Evolutionary conservation across 768 basidiomycete genomes (phyloP), one percentile per base, ranked within the genome.

Genomic region (Krasilnikovozyma curviuscula): DNA sequence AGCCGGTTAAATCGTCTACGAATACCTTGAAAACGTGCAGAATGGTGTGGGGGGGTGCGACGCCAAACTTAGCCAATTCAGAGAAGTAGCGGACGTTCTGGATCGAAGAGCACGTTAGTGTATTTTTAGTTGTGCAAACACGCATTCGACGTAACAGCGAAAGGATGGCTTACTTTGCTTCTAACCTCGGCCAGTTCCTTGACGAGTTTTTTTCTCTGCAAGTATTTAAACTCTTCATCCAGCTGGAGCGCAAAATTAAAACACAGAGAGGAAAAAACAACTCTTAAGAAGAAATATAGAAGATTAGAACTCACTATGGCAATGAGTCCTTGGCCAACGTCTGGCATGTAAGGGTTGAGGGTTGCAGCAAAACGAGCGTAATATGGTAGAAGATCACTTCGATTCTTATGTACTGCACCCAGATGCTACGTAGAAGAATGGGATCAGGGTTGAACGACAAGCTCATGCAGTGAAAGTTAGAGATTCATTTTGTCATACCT

Each of bases 21-120:
- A 84, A 91, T 43, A 91, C 86, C 74, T 97, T 97, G 70, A 91
- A 82, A 57, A 85, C 81, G 62, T 97, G 89, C 40, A 98, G 68
- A 57, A 97, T 85, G 48, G 91, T 70, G 62, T 97, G 88, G 3
- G 79, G 68, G 25, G 85, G 88, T 7, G 95, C 83, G 19, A 97
- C 77, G 32, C 74, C 70, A 64, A 97, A 97, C 65, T 98, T 98
- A n/a, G 89, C 89, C 57, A 98, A 67, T 63, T 81, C 91, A 5
- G 83, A 81, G 48, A 88, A 65, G 66, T 81, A 98, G 12, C 75
- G 72, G 21, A 83, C 73, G 60, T 97, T 98, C 86, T 95, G 57
- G 19, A 31, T 16, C n/a, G 31, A 38, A 5, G 5, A 19, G 14
- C 25, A 13, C 5, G 32, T 10, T 2, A 19, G 8, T 41, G 6